phyloP scores from a whole-genome alignment of 2,329 filamentous ascomycete species.

The Epichloe festucae region DNA sequence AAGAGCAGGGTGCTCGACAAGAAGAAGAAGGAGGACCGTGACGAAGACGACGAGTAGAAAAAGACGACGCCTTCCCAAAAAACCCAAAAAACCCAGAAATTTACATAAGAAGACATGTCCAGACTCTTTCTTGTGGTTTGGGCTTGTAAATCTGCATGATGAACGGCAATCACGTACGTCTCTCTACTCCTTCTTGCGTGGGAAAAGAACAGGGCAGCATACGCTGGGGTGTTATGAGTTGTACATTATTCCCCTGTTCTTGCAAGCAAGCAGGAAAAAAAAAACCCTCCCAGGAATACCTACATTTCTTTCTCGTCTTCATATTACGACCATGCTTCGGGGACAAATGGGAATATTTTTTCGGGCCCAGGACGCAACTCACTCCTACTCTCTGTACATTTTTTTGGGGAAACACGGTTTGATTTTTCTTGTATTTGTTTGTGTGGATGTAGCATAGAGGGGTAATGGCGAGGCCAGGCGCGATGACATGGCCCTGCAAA shows the following conservation, averaged over 20 bases:
- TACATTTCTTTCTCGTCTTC: no score
- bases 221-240: background rate
- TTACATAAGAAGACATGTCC: background rate
- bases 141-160: constrained; percentile 1
- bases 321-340: background rate
- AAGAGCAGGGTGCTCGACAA: constrained; percentile 51
- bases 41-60: constrained; percentile 22
- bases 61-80: background rate
- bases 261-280: no score
- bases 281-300: no score
- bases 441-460: background rate
- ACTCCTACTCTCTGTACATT: constrained; percentile 4
- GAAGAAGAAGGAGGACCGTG: constrained; percentile 34
- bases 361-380: background rate
- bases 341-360: background rate
- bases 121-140: background rate
- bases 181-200: background rate
- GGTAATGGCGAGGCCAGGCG: background rate
- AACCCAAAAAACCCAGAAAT: background rate
- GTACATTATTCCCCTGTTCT: background rate
- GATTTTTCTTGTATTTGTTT: background rate
- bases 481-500: background rate
- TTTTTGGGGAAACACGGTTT: background rate
- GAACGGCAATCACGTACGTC: background rate
- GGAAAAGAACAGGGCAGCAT: background rate